Base-by-base conservation (phyloP, 129 eudicot genomes). In the Sambucus nigra region DNA sequence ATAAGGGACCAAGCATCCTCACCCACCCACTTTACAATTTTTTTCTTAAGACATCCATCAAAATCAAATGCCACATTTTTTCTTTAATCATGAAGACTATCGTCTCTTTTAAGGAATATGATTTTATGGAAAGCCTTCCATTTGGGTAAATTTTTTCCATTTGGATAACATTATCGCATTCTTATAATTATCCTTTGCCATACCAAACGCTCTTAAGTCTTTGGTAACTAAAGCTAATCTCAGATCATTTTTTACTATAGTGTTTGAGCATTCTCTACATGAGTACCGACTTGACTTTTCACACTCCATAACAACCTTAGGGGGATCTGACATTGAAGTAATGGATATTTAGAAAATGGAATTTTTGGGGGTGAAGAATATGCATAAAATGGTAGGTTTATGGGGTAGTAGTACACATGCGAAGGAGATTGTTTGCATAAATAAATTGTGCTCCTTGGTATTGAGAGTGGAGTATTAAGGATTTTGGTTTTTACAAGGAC, bases 51-150 rank as follows among this genome's bases (percentile, higher is more conserved):
- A 55, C 98, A 91, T 52, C 95, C 95, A 76, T 91, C 98, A 79
- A 91, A 91, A 79, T 91, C 98, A 69, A 91, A 91, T 35, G 98
- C 98, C 28, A 95, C 98, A 71, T 85, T 72, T 72, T 85, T 85
- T 2, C 55, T 66, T 32, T 94, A 85, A 71, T 81, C 95, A 1
- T 59, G 76, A 69, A 85, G 89, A 12, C 84, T 89, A 17, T 91
- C 95, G 64, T 76, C 94, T 80, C 65, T 66, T 53, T 79, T 86
- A 33, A 81, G 86, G 64, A 78, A 91, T 74, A 91, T 76, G 50
- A 91, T 49, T 39, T 94, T 78, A 68, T 73, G 95, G 53, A 85
- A 81, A 38, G 88, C 98, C 75, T 76, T 91, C 98, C 98, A 91
- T 21, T 79, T 69, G n/a, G 84, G 83, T 47, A n/a, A n/a, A n/a